A percentile compares a stretch with the other conserved stretches of the same genome.
phyloP scores from a whole-genome alignment of 306 rosid species.

The Carpinus viminea region DNA sequence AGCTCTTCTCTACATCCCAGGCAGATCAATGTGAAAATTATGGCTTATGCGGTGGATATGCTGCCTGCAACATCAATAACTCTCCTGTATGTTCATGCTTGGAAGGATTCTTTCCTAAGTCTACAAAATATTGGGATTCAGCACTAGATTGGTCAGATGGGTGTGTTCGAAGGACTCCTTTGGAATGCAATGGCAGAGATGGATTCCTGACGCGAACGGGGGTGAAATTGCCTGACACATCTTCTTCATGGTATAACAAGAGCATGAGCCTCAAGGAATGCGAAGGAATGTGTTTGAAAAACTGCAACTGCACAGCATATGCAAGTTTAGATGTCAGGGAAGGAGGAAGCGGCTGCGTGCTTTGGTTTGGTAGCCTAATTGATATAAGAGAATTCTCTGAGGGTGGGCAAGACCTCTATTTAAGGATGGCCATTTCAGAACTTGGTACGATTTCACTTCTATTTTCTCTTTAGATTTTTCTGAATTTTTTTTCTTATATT shows the following conservation, averaged over 20 bases:
- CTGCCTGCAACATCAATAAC: constrained; percentile 6
- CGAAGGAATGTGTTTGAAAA: constrained; percentile 26
- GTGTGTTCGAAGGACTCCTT: constrained; percentile 20
- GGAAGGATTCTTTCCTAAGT: constrained; percentile 15
- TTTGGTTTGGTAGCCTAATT: constrained; percentile 32
- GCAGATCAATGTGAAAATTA: constrained; percentile 29
- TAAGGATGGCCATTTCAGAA: not conserved
- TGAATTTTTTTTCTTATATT: not conserved
- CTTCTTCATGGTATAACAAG: constrained; percentile 35
- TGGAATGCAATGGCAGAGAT: constrained; percentile 21
- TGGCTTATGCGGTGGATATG: constrained; percentile 28
- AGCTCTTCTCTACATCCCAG: not conserved
- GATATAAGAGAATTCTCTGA: constrained; percentile 24
- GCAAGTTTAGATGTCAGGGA: constrained; percentile 19
- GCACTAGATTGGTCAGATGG: constrained; percentile 21
- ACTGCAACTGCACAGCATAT: constrained; percentile 40
- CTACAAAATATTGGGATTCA: not conserved
- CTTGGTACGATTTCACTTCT: not conserved
- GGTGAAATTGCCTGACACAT: constrained; percentile 36
- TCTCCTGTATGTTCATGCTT: constrained; percentile 31
- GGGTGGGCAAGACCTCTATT: constrained; percentile 37
- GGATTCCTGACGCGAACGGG: constrained; percentile 5
- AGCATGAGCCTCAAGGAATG: constrained; percentile 29
- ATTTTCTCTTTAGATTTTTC: constrained; percentile 5
- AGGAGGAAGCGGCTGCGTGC: constrained; percentile 41